phyloP scores from a whole-genome alignment of 2,329 filamentous ascomycete species.

The Botrytis fabae region DNA sequence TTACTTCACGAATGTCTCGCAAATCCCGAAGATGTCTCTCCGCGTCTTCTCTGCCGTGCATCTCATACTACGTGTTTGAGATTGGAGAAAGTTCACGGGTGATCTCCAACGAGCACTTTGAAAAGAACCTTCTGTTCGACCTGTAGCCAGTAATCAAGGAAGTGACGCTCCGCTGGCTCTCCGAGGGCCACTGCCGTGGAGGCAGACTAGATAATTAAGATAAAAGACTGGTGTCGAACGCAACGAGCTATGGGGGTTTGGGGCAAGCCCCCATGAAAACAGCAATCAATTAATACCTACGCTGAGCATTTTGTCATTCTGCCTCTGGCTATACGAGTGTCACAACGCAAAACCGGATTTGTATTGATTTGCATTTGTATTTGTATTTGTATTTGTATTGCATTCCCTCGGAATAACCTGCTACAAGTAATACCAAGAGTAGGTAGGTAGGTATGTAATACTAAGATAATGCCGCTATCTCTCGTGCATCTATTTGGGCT shows the following conservation, averaged over 20 bases:
- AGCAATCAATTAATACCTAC: neutral
- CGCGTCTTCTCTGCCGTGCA: neutral
- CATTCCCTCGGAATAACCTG: neutral
- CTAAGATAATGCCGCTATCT: neutral
- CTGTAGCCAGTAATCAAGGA: neutral
- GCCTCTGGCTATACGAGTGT: neutral
- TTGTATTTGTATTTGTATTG: neutral
- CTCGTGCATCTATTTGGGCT: neutral
- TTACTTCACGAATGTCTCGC: neutral
- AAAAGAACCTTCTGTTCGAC: neutral
- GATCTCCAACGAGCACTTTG: neutral
- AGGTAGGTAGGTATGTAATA: neutral
- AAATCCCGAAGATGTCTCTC: neutral
- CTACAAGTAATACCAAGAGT: neutral
- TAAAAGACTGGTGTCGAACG: neutral
- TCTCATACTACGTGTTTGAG: neutral
- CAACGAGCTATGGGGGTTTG: slow-evolving; percentile 1
- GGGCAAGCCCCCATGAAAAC: neutral
- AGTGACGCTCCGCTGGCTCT: neutral
- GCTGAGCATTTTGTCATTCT: neutral
- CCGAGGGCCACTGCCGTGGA: neutral
- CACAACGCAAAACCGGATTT: neutral
- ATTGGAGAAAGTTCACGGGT: no score
- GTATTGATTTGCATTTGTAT: neutral
- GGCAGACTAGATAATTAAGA: neutral